phyloP scores from a whole-genome alignment of 1,284 basidiomycete species.

The Kwoniella shivajii region DNA sequence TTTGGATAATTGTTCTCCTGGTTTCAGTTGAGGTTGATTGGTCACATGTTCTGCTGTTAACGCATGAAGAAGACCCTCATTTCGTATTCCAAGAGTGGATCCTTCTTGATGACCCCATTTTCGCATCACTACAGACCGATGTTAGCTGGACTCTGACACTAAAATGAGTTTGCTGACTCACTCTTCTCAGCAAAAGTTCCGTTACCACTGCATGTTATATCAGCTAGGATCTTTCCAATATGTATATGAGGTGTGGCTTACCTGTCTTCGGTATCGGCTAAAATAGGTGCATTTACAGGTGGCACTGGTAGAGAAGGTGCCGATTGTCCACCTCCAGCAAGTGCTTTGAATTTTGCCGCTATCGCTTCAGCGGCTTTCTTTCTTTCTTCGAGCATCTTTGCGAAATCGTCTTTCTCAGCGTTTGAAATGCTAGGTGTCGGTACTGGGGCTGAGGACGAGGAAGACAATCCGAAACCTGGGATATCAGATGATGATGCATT shows the following conservation, averaged over 20 bases:
- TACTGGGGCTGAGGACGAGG: not conserved
- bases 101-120: slow-evolving; percentile 95
- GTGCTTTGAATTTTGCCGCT: slow-evolving; percentile 56
- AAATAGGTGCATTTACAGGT: not conserved
- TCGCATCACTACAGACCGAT: slow-evolving; percentile 44
- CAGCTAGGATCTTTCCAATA: not conserved
- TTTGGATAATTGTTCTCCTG: slow-evolving; percentile 36
- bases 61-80: slow-evolving; percentile 82
- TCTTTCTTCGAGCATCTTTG: slow-evolving; percentile 57
- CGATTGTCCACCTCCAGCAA: slow-evolving; percentile 20
- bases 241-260: slow-evolving; percentile 11
- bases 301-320: slow-evolving; percentile 6
- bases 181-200: slow-evolving; percentile 51
- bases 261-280: slow-evolving; percentile 17
- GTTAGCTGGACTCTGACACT: slow-evolving; percentile 64
- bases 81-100: slow-evolving; percentile 80
- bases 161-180: slow-evolving; percentile 63
- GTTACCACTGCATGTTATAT: slow-evolving; percentile 15
- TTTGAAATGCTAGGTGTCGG: not conserved
- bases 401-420: slow-evolving; percentile 22
- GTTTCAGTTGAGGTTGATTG: slow-evolving; percentile 29
- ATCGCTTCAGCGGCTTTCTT: slow-evolving; percentile 77
- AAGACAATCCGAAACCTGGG: slow-evolving; percentile 11
- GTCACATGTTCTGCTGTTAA: slow-evolving; percentile 69
- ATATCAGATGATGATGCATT: slow-evolving; percentile 12